Percentiles rank a stretch among this genome's conserved stretches.
Conservation (phyloP, 2,329 filamentous ascomycete species). For the Alternaria dauci region DNA sequence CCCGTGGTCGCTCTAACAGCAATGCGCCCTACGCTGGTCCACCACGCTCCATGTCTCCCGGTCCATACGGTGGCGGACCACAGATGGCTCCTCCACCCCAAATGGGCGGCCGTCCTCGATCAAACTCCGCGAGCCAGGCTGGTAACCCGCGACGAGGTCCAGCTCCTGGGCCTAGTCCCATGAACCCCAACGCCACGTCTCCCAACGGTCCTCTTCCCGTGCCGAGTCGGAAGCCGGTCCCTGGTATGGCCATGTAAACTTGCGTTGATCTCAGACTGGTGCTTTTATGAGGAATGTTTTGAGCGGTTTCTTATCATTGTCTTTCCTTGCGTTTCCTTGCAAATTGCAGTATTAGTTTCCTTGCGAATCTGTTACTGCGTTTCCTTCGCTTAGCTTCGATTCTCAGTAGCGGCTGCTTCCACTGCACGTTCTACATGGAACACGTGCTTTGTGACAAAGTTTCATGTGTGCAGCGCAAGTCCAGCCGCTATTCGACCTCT, state of each 20-base stretch:
- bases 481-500: slow-evolving; percentile 7
- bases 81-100: slow-evolving; percentile 43
- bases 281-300: slow-evolving; percentile 37
- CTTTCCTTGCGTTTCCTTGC: slow-evolving; percentile 16
- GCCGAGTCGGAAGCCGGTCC: slow-evolving; percentile 57
- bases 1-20: slow-evolving; percentile 48
- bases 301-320: slow-evolving; percentile 25
- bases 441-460: background rate
- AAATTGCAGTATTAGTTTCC: background rate
- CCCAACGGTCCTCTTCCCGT: slow-evolving; percentile 28
- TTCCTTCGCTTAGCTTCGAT: slow-evolving; percentile 21
- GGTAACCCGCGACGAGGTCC: slow-evolving; percentile 37
- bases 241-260: slow-evolving; percentile 55
- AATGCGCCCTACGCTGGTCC: slow-evolving; percentile 49
- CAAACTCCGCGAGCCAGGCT: slow-evolving; percentile 49
- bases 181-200: slow-evolving; percentile 41
- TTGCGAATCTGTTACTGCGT: slow-evolving; percentile 15
- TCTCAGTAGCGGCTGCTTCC: slow-evolving; percentile 1
- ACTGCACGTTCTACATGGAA: background rate
- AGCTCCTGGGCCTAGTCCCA: slow-evolving; percentile 48
- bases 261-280: slow-evolving; percentile 2
- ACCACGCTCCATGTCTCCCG: slow-evolving; percentile 51
- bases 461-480: background rate
- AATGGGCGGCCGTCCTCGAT: slow-evolving; percentile 45
- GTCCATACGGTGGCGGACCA: slow-evolving; percentile 49